Conservation (phyloP, 257 asterid species). For the Przewalskia tangutica region DNA sequence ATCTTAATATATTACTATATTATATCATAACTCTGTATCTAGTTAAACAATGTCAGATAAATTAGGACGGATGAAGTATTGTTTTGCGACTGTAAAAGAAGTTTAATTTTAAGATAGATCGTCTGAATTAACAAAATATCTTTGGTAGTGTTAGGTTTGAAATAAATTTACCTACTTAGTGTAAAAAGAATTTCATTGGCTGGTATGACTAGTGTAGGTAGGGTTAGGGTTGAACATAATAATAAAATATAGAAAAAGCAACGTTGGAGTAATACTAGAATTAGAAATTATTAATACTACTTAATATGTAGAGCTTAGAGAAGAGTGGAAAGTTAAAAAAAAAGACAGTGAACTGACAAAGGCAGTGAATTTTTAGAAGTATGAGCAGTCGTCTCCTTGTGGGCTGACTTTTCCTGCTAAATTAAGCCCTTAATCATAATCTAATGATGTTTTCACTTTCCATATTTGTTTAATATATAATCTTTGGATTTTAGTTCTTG, state of each 20-base stretch:
- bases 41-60: background rate
- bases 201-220: background rate
- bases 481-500: conserved; percentile 77
- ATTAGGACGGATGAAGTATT: background rate
- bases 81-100: background rate
- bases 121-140: background rate
- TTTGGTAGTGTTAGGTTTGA: background rate
- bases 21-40: too few relatives aligned
- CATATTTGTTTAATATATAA: conserved; percentile 44
- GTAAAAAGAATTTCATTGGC: background rate
- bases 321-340: background rate
- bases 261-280: background rate
- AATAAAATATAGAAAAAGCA: background rate
- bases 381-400: conserved; percentile 65
- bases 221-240: background rate
- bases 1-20: too few relatives aligned
- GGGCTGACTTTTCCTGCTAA: conserved; percentile 73
- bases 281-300: background rate
- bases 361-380: conserved; percentile 73
- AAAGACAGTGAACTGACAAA: conserved; percentile 43
- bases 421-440: conserved; percentile 50
- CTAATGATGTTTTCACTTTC: conserved; percentile 60
- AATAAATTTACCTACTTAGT: background rate
- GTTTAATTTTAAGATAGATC: background rate
- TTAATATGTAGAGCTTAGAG: background rate